Conservation (phyloP, 257 asterid species). For the Solanum microdontum region DNA sequence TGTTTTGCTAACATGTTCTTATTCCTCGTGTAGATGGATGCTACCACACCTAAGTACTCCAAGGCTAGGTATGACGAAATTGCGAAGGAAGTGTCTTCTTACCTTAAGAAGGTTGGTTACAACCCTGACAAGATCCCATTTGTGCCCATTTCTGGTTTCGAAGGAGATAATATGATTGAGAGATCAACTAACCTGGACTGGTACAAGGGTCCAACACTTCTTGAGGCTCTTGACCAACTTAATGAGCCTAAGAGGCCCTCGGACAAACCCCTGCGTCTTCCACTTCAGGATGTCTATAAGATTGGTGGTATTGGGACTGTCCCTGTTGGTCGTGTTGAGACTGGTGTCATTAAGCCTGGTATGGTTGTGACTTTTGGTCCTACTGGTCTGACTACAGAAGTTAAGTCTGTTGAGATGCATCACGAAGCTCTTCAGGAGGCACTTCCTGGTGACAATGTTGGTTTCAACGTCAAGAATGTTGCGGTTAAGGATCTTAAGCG, state of each 20-base stretch:
- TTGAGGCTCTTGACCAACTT: conserved; percentile 59
- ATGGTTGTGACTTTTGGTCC: conserved; percentile 72
- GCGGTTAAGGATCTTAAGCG: conserved; percentile 83
- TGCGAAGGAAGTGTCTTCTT: conserved; percentile 65
- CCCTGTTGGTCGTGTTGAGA: conserved; percentile 70
- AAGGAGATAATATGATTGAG: conserved; percentile 67
- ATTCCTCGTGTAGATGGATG: conserved; percentile 44
- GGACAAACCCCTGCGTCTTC: conserved; percentile 80
- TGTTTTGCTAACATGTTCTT: background rate
- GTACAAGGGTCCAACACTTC: conserved; percentile 87
- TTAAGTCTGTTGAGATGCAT: conserved; percentile 83
- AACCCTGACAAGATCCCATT: conserved; percentile 65
- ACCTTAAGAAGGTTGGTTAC: conserved; percentile 82
- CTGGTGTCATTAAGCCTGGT: conserved; percentile 57
- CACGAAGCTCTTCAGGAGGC: conserved; percentile 66
- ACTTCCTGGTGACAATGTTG: conserved; percentile 80
- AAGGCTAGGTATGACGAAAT: conserved; percentile 71
- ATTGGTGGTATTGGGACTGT: conserved; percentile 85
- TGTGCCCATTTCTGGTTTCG: conserved; percentile 62
- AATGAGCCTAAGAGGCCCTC: conserved; percentile 70
- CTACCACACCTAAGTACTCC: conserved; percentile 76
- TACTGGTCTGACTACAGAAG: conserved; percentile 65
- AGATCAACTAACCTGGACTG: conserved; percentile 76
- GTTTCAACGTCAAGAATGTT: conserved; percentile 74
- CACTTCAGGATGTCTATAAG: conserved; percentile 86